phyloP scores from a whole-genome alignment of 257 asterid species.

The Paraleonurus japonicus region DNA sequence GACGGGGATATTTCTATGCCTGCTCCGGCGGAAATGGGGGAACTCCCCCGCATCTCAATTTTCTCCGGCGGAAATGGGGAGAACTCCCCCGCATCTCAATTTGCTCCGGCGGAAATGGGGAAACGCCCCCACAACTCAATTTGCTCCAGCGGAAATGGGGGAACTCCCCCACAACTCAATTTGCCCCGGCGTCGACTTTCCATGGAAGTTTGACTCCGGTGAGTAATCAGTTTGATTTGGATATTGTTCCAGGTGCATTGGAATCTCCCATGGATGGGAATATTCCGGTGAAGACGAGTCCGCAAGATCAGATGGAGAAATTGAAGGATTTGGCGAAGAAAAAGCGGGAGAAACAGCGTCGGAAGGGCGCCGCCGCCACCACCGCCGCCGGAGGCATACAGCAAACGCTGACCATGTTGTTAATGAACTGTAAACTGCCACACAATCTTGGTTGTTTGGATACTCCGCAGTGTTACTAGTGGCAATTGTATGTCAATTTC shows the following conservation, averaged over 20 bases:
- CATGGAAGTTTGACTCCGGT: conserved; percentile 2
- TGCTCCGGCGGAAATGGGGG: conserved; percentile 1
- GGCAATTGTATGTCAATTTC: no score
- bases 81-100: background rate
- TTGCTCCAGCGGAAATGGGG: conserved; percentile 1
- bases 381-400: conserved; percentile 12
- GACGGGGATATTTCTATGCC: background rate
- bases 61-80: no score
- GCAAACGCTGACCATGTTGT: background rate
- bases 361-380: conserved; percentile 17
- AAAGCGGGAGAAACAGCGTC: conserved; percentile 5
- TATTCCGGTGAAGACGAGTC: conserved; percentile 18
- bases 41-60: background rate
- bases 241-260: background rate
- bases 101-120: no score
- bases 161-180: background rate
- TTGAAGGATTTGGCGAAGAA: conserved; percentile 5
- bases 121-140: background rate
- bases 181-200: no score
- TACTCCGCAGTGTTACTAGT: no score
- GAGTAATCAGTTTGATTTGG: background rate
- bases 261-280: background rate
- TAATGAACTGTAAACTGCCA: conserved; percentile 22
- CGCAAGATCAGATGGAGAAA: background rate
- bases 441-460: no score